phyloP scores from a whole-genome alignment of 2,329 filamentous ascomycete species.

The Fusarium gaditjirri region DNA sequence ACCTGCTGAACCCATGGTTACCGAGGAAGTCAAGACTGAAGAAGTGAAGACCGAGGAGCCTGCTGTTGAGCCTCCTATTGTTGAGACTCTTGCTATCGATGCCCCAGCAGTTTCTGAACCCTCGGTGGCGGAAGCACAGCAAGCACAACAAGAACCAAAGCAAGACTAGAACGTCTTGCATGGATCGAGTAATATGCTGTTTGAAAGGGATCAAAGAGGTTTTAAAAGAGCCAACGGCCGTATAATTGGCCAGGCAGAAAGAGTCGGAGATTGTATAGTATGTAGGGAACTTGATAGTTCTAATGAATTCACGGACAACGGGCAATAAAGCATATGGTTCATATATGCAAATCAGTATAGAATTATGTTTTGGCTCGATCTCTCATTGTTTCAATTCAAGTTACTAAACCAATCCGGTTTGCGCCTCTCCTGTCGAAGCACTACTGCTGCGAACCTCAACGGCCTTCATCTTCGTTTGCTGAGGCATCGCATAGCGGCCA shows the following conservation, averaged over 20 bases:
- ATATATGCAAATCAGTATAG: not conserved
- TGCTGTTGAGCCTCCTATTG: not conserved
- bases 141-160: slow-evolving; percentile 14
- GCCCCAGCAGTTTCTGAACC: not conserved
- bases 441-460: not conserved
- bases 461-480: slow-evolving; percentile 12
- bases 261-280: slow-evolving; percentile 35
- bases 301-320: slow-evolving; percentile 29
- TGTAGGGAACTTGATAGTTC: slow-evolving; percentile 1
- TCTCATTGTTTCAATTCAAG: not conserved
- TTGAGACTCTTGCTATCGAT: slow-evolving; percentile 12
- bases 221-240: not conserved
- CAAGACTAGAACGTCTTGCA: not conserved
- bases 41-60: slow-evolving; percentile 19
- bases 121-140: not conserved
- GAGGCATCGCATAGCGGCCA: slow-evolving; percentile 56
- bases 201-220: not conserved
- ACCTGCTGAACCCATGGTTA: not conserved
- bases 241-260: not conserved
- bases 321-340: slow-evolving; percentile 11
- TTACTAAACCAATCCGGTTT: not conserved
- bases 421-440: not conserved
- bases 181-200: not conserved
- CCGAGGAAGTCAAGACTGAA: slow-evolving; percentile 16
- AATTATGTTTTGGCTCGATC: not conserved